Evolutionary conservation across 2,329 filamentous ascomycete species (phyloP), one percentile per base, ranked within the genome.

Genomic region (Thielaviopsis musarum): DNA sequence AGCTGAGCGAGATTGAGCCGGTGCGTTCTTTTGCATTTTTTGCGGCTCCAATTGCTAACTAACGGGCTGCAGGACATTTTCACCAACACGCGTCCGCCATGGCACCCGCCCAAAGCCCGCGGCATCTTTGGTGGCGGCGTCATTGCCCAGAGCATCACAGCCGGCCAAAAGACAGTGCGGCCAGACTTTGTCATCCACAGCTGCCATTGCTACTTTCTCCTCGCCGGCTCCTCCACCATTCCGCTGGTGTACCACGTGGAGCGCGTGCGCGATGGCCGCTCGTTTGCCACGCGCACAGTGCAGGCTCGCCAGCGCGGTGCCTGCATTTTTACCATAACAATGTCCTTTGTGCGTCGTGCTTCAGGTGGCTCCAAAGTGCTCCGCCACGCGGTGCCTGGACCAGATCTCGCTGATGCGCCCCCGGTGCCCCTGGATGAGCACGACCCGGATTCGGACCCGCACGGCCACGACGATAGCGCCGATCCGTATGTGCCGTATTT

Each of bases 181-280:
- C 70, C 76, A 26, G 77, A 87, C 69, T 96, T 95, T 72, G 80
- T 84, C 62, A 83, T 93, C 56, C 93, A 98, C 76, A 91, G 86
- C 68, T 96, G 95, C 87, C 93, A 98, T 78, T 97, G 93, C 80
- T 98, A 97, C 76, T 98, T 98, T 71, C 84, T 98, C 38, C 83
- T 97, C 1, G 91, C 91, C 4, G 93, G 93, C 28, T 87, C 91
- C 67, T 78, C 82, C 13, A 82, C 86, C 62, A 85, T 93, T 19
- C 91, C 93, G 34, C 87, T 97, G 64, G 78, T 96, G 63, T 97
- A 95, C 74, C 88, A 96, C 69, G 93, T 98, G 54, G 93, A 97
- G 74, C 82, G 88, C 57, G 89, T 98, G 54, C 85, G 93, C 59
- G 89, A 95, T 69, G 93, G 93, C 9, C 83, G 85, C 62, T 91